Base-by-base conservation (phyloP, 805 yeast species). In the Lipomyces starkeyi region DNA sequence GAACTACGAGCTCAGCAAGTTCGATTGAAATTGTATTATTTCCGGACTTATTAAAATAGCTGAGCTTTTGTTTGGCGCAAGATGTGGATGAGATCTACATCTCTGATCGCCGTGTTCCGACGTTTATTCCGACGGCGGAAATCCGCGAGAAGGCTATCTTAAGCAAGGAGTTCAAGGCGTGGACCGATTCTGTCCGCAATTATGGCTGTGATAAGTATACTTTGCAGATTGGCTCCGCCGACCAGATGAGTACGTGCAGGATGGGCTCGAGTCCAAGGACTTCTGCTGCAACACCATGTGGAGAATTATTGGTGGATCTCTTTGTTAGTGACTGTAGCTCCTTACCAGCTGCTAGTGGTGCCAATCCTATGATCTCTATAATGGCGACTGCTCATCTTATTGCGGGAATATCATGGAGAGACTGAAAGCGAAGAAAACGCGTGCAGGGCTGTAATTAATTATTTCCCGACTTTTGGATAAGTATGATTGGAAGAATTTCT, bases 341-440 rank as follows among this genome's bases (percentile, higher is more conserved):
- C 7, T 76, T 84, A 78, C 87, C 87, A 6, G 76, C 84, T 1
- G 87, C 87, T 0, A 80, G 84, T 40, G 88, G 88, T 2, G 85
- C 81, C 53, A 85, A 85, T 71, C 87, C 88, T 8, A 85, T 85
- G 88, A 76, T 84, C 37, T 61, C 84, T 1, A 79, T 83, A 47
- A 80, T 85, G 84, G 78, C 87, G 1, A 73, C 83, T 25, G 82
- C 87, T 7, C 78, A 84, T 61, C 80, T 82, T 27, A 78, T 84
- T 49, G 76, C 84, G 1, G 76, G 78, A 40, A 76, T 27, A 73
- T 85, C 47, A 78, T 75, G 22, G 78, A 80, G 34, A 74, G 76
- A 9, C 70, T 76, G 8, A 4, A 49, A 20, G 27, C 27, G 11
- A 49, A 49, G 54, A 20, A 49, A 9, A 8, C 54, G 54, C 5